Evolutionary conservation across 805 yeast genomes (phyloP).

Genomic region (Yamadazyma philogaea): DNA sequence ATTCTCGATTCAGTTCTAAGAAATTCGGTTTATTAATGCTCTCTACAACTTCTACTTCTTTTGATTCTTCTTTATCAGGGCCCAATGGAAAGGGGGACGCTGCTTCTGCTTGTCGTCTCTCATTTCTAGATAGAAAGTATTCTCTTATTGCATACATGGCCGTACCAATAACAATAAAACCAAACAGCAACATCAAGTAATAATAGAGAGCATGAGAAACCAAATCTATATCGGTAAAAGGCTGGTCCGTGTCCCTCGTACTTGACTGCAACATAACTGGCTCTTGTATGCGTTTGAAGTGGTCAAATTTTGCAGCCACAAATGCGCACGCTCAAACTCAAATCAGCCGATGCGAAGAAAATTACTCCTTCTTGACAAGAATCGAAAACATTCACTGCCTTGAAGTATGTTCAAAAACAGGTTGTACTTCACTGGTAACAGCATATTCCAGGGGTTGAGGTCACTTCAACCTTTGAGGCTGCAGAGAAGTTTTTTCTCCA

Average conservation of each 20-base stretch:
- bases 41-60: neutral
- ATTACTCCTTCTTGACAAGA: neutral
- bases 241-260: neutral
- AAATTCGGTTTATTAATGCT: neutral
- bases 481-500: conserved; percentile 10
- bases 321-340: neutral
- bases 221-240: conserved; percentile 16
- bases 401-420: conserved; percentile 46
- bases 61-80: neutral
- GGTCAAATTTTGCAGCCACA: conserved; percentile 11
- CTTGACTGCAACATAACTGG: conserved; percentile 1
- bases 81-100: neutral
- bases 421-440: conserved; percentile 58
- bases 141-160: conserved; percentile 25
- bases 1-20: neutral
- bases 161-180: conserved; percentile 20
- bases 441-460: conserved; percentile 36
- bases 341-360: conserved; percentile 7
- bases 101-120: conserved; percentile 4
- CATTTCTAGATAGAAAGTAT: conserved; percentile 13
- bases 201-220: conserved; percentile 26
- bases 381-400: neutral
- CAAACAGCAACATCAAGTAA: conserved; percentile 22
- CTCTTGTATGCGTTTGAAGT: neutral
- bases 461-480: conserved; percentile 6